Evolutionary conservation across 148 eudicot genomes (phyloP), one percentile per base, ranked within the genome.

Genomic region (Cornus suecica): DNA sequence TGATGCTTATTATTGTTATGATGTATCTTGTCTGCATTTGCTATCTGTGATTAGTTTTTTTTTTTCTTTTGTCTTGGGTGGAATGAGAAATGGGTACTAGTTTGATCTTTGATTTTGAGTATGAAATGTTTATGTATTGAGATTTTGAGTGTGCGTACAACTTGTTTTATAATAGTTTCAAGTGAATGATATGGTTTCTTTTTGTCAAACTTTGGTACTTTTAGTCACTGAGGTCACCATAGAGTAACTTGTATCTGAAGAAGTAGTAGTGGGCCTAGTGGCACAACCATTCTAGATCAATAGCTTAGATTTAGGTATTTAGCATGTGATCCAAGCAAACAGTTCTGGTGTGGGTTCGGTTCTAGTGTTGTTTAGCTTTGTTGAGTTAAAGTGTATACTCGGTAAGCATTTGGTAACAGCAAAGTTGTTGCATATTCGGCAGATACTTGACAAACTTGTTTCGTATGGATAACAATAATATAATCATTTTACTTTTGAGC

Each of bases 141-240:
- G 42, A 6, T 52, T n/a, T 51, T 66, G 23, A 48, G 22, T 42
- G 41, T 81, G 82, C 80, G 29, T 45, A 61, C 69, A 26, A 81
- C 69, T 56, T 78, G 77, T 78, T 78, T 72, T 82, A 80, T 63
- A 27, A 13, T 60, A 30, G 22, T 29, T 65, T 78, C 29, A 23
- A 79, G 60, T 70, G 78, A 75, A 65, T 72, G 1, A 29, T 28
- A 24, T 45, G 5, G 61, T 29, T 56, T n/a, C n/a, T n/a, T 62
- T 62, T 31, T 66, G 65, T n/a, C 14, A n/a, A 56, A 73, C 22
- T 13, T 67, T 25, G 16, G 42, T 67, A 16, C 15, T 15, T 20
- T 2, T 22, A 30, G 42, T 20, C 23, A 58, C 8, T 20, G 51
- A 2, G 51, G 15, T 18, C 16, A 34, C 66, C 16, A 18, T 10